A percentile compares a stretch with the other conserved stretches of the same genome.
Evolutionary conservation across 2,329 filamentous ascomycete species (phyloP).

Genomic region (Hysterium pulicare): DNA sequence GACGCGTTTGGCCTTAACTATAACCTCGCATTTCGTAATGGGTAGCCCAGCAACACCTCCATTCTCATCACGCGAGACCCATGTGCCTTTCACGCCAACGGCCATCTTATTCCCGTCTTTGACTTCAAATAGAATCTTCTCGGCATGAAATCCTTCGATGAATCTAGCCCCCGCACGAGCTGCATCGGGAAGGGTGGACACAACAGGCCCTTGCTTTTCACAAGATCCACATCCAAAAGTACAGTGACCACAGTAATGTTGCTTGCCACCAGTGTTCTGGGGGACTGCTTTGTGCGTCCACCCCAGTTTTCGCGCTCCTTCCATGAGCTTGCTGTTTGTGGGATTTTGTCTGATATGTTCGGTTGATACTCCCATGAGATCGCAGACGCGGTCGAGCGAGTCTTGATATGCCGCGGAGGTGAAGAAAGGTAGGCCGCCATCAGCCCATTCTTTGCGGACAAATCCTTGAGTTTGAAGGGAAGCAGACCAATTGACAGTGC

Average conservation of each 20-base stretch:
- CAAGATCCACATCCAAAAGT: slow-evolving; percentile 59
- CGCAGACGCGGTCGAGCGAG: slow-evolving; percentile 75
- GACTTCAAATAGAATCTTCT: slow-evolving; percentile 66
- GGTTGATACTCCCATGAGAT: slow-evolving; percentile 70
- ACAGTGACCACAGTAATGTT: slow-evolving; percentile 70
- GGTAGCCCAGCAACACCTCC: slow-evolving; percentile 56
- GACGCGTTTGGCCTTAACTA: slow-evolving; percentile 75
- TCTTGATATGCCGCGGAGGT: slow-evolving; percentile 69
- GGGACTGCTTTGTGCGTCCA: slow-evolving; percentile 67
- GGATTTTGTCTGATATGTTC: slow-evolving; percentile 69
- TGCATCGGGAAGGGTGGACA: slow-evolving; percentile 77
- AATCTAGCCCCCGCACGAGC: slow-evolving; percentile 74
- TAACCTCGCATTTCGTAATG: slow-evolving; percentile 57
- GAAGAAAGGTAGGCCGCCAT: slow-evolving; percentile 68
- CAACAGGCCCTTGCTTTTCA: slow-evolving; percentile 75
- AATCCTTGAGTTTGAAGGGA: slow-evolving; percentile 67
- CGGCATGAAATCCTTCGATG: slow-evolving; percentile 75
- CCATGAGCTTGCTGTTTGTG: slow-evolving; percentile 67
- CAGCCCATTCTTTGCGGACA: slow-evolving; percentile 79
- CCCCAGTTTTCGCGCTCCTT: slow-evolving; percentile 70
- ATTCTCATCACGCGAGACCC: slow-evolving; percentile 67
- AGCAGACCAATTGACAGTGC: slow-evolving; percentile 81
- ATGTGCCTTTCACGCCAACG: slow-evolving; percentile 68
- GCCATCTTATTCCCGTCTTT: slow-evolving; percentile 55
- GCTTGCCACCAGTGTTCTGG: slow-evolving; percentile 71